A percentile compares a stretch with the other conserved stretches of the same genome.
phyloP scores from a whole-genome alignment of 2,329 filamentous ascomycete genomes.

The Spiromastix sp. region DNA sequence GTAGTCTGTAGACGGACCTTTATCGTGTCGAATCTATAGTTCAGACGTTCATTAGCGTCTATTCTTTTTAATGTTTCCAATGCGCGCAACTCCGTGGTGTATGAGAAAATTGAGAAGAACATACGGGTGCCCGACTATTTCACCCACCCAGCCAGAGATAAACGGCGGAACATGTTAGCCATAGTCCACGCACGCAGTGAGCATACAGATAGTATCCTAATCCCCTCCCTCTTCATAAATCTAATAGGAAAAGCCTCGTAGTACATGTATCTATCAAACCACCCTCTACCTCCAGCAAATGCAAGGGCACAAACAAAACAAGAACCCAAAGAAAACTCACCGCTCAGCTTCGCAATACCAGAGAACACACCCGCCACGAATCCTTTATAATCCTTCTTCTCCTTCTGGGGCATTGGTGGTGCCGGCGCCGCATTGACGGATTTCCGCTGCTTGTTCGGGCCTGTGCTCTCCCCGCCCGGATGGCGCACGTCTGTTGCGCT shows the following conservation, averaged over 20 bases:
- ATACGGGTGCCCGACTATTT: slow-evolving; percentile 49
- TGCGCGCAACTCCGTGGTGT: not conserved
- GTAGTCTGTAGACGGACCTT: slow-evolving; percentile 94
- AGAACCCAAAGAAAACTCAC: slow-evolving; percentile 38
- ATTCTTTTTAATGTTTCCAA: too few species aligned
- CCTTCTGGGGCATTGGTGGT: slow-evolving; percentile 4
- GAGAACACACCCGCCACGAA: slow-evolving; percentile 96
- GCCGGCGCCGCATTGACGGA: not conserved
- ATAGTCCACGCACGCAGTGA: not conserved
- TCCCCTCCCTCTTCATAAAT: not conserved
- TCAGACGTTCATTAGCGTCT: slow-evolving; percentile 1
- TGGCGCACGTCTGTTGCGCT: not conserved
- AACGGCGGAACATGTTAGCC: not conserved
- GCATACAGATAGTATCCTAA: not conserved
- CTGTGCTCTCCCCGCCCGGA: too few species aligned
- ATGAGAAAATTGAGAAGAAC: slow-evolving; percentile 14
- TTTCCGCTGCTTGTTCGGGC: too few species aligned
- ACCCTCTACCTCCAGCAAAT: too few species aligned
- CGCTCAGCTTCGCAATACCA: slow-evolving; percentile 78
- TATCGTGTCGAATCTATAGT: slow-evolving; percentile 73
- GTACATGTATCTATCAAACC: not conserved
- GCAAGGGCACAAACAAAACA: slow-evolving; percentile 1
- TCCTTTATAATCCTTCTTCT: slow-evolving; percentile 65
- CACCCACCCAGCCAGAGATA: slow-evolving; percentile 1
- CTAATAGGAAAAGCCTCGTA: not conserved